Percentiles rank a stretch among this genome's conserved stretches.
phyloP scores from a whole-genome alignment of 2,329 filamentous ascomycete genomes.

The Penicillium fuscoglaucum region DNA sequence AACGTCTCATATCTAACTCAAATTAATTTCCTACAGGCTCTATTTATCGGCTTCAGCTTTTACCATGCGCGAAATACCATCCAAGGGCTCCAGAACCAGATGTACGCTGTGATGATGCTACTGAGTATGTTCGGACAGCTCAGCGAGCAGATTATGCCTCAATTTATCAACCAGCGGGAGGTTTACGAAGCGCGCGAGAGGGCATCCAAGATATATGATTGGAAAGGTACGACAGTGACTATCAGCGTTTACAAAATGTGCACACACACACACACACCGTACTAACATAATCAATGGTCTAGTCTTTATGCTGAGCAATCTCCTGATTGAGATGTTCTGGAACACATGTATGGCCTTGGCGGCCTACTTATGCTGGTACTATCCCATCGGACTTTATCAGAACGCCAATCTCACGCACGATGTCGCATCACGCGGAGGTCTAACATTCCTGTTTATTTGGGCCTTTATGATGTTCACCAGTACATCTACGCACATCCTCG shows the following conservation, averaged over 20 bases:
- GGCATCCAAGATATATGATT: constrained; percentile 68
- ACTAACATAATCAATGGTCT: neutral
- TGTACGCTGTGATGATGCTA: constrained; percentile 82
- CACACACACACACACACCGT: neutral
- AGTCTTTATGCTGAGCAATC: constrained; percentile 66
- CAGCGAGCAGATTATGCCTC: constrained; percentile 54
- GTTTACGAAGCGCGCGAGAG: constrained; percentile 60
- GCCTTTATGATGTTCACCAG: constrained; percentile 67
- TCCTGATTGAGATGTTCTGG: constrained; percentile 68
- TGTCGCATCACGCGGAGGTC: constrained; percentile 53
- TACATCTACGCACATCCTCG: constrained; percentile 69
- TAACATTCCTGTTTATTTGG: constrained; percentile 63
- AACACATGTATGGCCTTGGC: constrained; percentile 57
- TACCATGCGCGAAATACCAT: constrained; percentile 70
- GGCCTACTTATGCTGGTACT: constrained; percentile 65
- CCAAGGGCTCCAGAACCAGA: constrained; percentile 81
- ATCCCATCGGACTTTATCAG: constrained; percentile 50
- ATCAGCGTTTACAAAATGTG: neutral
- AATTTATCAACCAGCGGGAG: constrained; percentile 56
- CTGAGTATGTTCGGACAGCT: constrained; percentile 68
- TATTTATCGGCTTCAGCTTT: constrained; percentile 83
- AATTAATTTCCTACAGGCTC: constrained; percentile 36
- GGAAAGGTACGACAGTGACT: constrained; percentile 46
- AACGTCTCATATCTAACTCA: constrained; percentile 30
- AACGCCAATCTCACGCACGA: constrained; percentile 36